Evolutionary conservation across 1,139 yeast species (phyloP), one percentile per base, ranked within the genome.

Genomic region (Meyerozyma athensensis): DNA sequence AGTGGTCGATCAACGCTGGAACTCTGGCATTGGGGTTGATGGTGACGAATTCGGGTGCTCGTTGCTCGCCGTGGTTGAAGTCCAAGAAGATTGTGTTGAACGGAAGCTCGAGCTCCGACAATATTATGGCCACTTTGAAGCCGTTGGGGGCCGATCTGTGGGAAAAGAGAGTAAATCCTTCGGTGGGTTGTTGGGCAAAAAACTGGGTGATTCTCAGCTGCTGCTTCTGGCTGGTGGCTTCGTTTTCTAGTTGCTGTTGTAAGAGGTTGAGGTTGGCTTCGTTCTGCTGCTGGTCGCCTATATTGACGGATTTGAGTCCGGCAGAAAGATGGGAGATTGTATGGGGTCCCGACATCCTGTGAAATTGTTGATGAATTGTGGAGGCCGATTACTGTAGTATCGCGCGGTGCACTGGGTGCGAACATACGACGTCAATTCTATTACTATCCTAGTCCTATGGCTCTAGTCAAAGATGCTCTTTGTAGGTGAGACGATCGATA

Each of bases 71-170:
- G 47, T 72, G 73, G 58, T 85, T 85, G 60, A 90, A 89, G 62
- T 90, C 97, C 43, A 92, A 70, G 52, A 87, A 84, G 43, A 90
- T 80, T 6, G 97, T 89, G 51, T 81, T 80, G 64, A 84, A 90
- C 30, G 77, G 77, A 50, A 85, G 74, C 41, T 85, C 84, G 47
- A 92, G 73, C 59, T 90, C 97, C 38, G 90, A 79, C 43, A 92
- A 69, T 32, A 89, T 84, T 36, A 89, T 89, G 16, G 97, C 96
- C 16, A 92, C 96, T 60, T 90, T 90, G 72, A 89, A 92, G 7
- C 97, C 97, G 61, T 90, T 90, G 20, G 97, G 97, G 1, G 97
- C 97, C 7, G 95, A 84, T 52, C 96, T 68, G 61, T 90, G 97
- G 16, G 94, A 81, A 54, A 90, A 87, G 37, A 90, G 68, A 2